Conservation (phyloP, 1,284 basidiomycete genomes). For the Papiliotrema fonsecae region DNA sequence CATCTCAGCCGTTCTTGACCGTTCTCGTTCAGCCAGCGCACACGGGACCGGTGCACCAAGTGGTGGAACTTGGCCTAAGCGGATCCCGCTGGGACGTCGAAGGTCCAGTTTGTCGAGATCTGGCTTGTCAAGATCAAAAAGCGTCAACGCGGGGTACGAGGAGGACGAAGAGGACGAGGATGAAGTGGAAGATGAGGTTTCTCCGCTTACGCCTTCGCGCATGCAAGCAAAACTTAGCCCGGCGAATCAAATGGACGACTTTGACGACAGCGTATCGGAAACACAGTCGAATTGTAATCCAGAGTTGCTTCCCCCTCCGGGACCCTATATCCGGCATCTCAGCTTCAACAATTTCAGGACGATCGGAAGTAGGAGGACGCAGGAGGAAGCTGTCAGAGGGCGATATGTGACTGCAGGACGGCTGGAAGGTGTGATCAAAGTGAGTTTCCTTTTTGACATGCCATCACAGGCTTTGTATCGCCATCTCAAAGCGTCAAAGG, state of each 20-base stretch:
- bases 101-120: conserved; percentile 17
- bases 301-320: conserved; percentile 41
- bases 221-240: background rate
- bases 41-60: conserved; percentile 2
- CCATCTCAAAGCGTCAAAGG: too few species aligned
- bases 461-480: too few species aligned
- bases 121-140: too few species aligned
- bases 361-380: conserved; percentile 85
- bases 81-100: conserved; percentile 13
- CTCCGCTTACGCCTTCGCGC: background rate
- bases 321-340: conserved; percentile 39
- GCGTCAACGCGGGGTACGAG: conserved; percentile 2
- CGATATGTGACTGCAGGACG: conserved; percentile 90
- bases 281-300: conserved; percentile 24
- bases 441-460: too few species aligned
- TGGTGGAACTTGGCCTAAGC: conserved; percentile 4
- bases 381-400: conserved; percentile 80
- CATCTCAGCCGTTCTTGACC: conserved; percentile 31
- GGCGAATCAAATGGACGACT: background rate
- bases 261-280: too few species aligned
- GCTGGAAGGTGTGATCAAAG: conserved; percentile 75
- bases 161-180: conserved; percentile 22
- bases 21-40: conserved; percentile 22
- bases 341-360: conserved; percentile 42
- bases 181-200: conserved; percentile 2